Conservation (phyloP, 805 yeast species). For the Naumovozyma baii region DNA sequence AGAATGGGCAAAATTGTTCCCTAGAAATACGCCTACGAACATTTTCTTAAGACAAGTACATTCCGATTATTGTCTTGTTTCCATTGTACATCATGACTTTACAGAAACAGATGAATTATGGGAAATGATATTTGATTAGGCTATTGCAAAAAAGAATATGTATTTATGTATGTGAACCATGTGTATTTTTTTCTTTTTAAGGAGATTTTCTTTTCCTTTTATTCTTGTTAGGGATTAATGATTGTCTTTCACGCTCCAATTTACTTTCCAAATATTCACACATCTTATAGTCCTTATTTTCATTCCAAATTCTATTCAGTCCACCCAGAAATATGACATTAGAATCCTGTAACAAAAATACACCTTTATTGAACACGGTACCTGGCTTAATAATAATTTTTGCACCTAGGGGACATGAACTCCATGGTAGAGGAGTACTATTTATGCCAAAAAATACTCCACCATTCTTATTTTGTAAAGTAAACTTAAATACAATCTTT, state of each 20-base stretch:
- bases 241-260: conserved; percentile 11
- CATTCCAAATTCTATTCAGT: conserved; percentile 33
- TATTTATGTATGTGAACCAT: background rate
- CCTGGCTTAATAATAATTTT: conserved; percentile 43
- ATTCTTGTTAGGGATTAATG: background rate
- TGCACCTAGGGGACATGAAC: conserved; percentile 46
- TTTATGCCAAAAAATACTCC: conserved; percentile 51
- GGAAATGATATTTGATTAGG: conserved; percentile 41
- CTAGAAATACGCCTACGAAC: conserved; percentile 41
- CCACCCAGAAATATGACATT: conserved; percentile 33
- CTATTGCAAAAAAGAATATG: background rate
- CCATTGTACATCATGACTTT: conserved; percentile 80
- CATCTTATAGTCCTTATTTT: conserved; percentile 26
- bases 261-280: conserved; percentile 24
- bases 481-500: conserved; percentile 39
- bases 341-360: conserved; percentile 26
- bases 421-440: conserved; percentile 41
- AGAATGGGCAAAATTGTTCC: conserved; percentile 84
- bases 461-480: conserved; percentile 46
- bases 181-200: no score
- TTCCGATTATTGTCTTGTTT: conserved; percentile 63
- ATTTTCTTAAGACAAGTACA: conserved; percentile 52
- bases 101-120: conserved; percentile 65
- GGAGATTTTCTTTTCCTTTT: conserved; percentile 13
- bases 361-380: conserved; percentile 40